phyloP scores from a whole-genome alignment of 2,329 filamentous ascomycete genomes.

The Lanzia echinophila region DNA sequence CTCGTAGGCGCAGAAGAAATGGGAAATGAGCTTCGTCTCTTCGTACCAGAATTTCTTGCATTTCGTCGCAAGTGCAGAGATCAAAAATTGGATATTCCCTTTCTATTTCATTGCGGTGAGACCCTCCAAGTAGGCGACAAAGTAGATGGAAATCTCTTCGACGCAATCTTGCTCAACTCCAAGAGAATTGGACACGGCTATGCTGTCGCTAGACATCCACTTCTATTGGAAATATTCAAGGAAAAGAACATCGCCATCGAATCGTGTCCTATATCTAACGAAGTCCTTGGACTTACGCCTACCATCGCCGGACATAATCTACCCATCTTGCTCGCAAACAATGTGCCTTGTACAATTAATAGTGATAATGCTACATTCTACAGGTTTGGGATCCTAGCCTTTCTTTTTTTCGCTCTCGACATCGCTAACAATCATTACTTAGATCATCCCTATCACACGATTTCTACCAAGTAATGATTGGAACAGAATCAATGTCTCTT shows the following conservation, averaged over 20 bases:
- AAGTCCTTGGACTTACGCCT: constrained; percentile 63
- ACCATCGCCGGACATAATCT: constrained; percentile 59
- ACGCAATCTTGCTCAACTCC: constrained; percentile 58
- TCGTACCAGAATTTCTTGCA: constrained; percentile 47
- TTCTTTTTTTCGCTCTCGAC: no score
- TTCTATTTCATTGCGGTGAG: constrained; percentile 72
- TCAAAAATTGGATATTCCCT: constrained; percentile 53
- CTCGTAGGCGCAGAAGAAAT: constrained; percentile 61
- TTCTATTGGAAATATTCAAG: constrained; percentile 60
- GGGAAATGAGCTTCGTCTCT: constrained; percentile 53
- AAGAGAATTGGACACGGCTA: constrained; percentile 72
- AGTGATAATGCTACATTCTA: constrained; percentile 72
- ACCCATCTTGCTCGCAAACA: constrained; percentile 62
- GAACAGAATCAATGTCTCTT: constrained; percentile 58
- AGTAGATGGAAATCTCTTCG: constrained; percentile 61
- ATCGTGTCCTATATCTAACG: constrained; percentile 71
- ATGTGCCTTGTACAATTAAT: constrained; percentile 66
- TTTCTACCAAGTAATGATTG: constrained; percentile 70
- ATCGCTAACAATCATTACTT: constrained; percentile 11
- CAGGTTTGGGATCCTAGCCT: constrained; percentile 39
- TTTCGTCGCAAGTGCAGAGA: constrained; percentile 48
- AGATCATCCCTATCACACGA: constrained; percentile 68
- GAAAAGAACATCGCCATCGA: constrained; percentile 62
- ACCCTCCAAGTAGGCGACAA: constrained; percentile 60
- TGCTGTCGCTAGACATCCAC: constrained; percentile 58